A percentile compares a stretch with the other conserved stretches of the same genome.
phyloP scores from a whole-genome alignment of 345 rosid species.

The Rhodamnia rubescens region DNA sequence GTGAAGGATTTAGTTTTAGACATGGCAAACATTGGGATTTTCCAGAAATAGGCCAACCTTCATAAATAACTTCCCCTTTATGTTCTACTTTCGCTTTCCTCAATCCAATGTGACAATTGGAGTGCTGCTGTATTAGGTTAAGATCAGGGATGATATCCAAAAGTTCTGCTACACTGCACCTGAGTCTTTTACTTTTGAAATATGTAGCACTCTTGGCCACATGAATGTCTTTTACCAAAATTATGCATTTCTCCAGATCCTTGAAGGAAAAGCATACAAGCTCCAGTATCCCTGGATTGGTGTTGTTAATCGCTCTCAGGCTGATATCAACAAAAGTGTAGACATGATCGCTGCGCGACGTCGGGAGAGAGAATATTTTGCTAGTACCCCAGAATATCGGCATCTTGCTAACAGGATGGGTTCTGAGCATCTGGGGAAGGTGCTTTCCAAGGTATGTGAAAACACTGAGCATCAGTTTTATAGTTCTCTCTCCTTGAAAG shows the following conservation, averaged over 20 bases:
- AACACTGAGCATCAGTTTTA: background rate
- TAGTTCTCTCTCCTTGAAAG: background rate
- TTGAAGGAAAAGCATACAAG: slow-evolving; percentile 86
- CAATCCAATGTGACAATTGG: background rate
- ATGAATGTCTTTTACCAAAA: slow-evolving; percentile 1
- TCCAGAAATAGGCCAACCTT: background rate
- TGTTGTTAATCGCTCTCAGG: slow-evolving; percentile 97
- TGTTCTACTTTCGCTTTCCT: background rate
- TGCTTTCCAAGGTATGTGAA: slow-evolving; percentile 79
- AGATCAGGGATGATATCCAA: background rate
- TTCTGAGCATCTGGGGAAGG: slow-evolving; percentile 80
- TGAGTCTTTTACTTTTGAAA: background rate
- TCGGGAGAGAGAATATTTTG: slow-evolving; percentile 77
- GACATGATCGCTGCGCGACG: slow-evolving; percentile 99
- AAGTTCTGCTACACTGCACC: background rate
- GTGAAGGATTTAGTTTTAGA: background rate
- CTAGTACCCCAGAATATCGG: slow-evolving; percentile 49
- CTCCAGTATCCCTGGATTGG: slow-evolving; percentile 93
- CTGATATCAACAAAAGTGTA: slow-evolving; percentile 91
- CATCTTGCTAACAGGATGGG: slow-evolving; percentile 84
- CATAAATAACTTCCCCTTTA: background rate
- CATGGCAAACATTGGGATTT: background rate
- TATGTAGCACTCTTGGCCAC: background rate
- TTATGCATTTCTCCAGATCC: slow-evolving; percentile 36
- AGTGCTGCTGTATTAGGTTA: background rate